Conservation (phyloP, 1,284 basidiomycete genomes). For the Anthracocystis walkeri region DNA sequence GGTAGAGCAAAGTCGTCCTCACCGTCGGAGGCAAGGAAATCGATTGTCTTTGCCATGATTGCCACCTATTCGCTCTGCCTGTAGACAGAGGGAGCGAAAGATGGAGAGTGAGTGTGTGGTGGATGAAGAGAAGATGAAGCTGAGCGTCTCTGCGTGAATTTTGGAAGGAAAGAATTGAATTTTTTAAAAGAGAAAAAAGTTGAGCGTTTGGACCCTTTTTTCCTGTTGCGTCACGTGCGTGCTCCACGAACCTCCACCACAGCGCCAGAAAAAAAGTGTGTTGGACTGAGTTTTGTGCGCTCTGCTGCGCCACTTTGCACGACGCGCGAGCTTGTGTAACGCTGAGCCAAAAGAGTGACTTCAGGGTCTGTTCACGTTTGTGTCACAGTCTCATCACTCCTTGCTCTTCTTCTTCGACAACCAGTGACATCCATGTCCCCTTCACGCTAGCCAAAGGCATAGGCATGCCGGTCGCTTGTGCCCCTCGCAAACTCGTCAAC, state of each 20-base stretch:
- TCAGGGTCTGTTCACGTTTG: neutral
- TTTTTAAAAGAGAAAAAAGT: constrained; percentile 16
- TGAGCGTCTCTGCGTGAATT: neutral
- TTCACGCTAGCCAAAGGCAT: neutral
- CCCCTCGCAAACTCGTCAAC: neutral
- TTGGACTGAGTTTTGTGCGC: neutral
- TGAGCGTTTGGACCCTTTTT: constrained; percentile 23
- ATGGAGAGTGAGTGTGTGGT: constrained; percentile 4
- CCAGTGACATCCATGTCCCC: neutral
- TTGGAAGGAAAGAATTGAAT: constrained; percentile 4
- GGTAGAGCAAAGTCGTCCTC: constrained; percentile 31
- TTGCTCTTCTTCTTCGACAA: neutral
- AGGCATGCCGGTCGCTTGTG: constrained; percentile 13
- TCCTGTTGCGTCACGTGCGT: constrained; percentile 26
- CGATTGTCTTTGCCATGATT: constrained; percentile 57
- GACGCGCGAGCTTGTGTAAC: constrained; percentile 9
- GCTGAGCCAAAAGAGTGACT: neutral
- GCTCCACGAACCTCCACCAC: constrained; percentile 10
- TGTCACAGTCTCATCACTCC: constrained; percentile 3
- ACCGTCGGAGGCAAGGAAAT: constrained; percentile 62
- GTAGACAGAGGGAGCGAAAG: neutral
- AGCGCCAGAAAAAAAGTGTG: neutral
- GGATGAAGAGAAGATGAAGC: neutral
- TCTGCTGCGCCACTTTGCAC: constrained; percentile 13
- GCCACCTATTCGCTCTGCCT: neutral